phyloP scores from a whole-genome alignment of 2,329 filamentous ascomycete species.

The Talaromyces sp. region DNA sequence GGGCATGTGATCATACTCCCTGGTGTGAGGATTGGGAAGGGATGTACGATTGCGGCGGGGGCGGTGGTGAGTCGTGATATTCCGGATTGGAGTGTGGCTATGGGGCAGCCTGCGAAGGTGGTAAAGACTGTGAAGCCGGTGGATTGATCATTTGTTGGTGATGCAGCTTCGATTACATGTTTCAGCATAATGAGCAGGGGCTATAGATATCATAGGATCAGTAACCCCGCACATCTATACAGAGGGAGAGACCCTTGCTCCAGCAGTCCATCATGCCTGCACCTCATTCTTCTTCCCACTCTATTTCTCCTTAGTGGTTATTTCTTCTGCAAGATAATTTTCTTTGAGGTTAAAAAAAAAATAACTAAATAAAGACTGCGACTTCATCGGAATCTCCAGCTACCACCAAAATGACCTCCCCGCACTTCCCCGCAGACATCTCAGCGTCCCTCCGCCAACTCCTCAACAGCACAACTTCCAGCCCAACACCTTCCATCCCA shows the following conservation, averaged over 20 bases:
- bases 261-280: neutral
- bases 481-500: constrained; percentile 8
- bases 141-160: neutral
- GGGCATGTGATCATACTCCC: constrained; percentile 45
- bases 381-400: no score
- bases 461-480: constrained; percentile 14
- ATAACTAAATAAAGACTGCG: no score
- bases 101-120: constrained; percentile 18
- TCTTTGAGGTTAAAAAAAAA: no score
- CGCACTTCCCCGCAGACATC: constrained; percentile 16
- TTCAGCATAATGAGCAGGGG: neutral
- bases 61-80: constrained; percentile 39
- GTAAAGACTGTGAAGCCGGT: constrained; percentile 17
- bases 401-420: neutral
- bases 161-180: no score
- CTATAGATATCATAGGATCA: neutral
- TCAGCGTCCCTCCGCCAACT: constrained; percentile 15
- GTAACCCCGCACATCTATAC: neutral
- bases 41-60: constrained; percentile 40
- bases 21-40: constrained; percentile 42
- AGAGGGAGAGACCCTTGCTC: neutral
- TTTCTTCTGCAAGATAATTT: neutral
- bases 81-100: constrained; percentile 18
- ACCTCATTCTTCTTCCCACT: neutral
- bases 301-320: neutral